Percentiles rank a stretch among this genome's conserved stretches.
Evolutionary conservation across 306 rosid species (phyloP).

Genomic region (Rosa rugosa): DNA sequence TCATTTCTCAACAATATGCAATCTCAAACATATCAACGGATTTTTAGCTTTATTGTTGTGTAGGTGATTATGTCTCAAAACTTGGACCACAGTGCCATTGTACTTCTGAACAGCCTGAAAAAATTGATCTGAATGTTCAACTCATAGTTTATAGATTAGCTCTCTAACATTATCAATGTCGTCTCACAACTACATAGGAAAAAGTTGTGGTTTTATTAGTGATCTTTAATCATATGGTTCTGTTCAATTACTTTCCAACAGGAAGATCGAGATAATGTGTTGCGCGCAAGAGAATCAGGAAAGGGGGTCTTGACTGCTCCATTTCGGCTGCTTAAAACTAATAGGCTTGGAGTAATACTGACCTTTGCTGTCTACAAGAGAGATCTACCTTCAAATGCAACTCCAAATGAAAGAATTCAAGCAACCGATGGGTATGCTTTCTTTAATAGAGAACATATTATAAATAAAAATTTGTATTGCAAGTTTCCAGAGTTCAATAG

Average conservation of each 20-base stretch:
- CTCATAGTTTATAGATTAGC: slow-evolving; percentile 2
- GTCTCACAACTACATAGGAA: not conserved
- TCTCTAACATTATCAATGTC: not conserved
- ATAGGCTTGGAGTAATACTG: slow-evolving; percentile 90
- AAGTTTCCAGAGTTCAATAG: not conserved
- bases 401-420: slow-evolving; percentile 86
- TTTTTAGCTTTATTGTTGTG: not conserved
- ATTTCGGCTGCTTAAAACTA: slow-evolving; percentile 78
- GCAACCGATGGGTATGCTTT: slow-evolving; percentile 84
- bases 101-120: not conserved
- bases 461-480: not conserved
- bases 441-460: slow-evolving; percentile 6
- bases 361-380: slow-evolving; percentile 94
- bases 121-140: not conserved
- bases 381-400: slow-evolving; percentile 85
- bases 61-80: not conserved
- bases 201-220: not conserved
- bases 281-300: slow-evolving; percentile 92
- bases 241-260: slow-evolving; percentile 40
- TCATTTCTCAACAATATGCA: not conserved
- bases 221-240: not conserved
- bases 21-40: not conserved
- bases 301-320: slow-evolving; percentile 97
- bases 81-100: not conserved
- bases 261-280: slow-evolving; percentile 86